Base-by-base conservation (phyloP, 768 basidiomycete genomes). In the Lentinula sp. region DNA sequence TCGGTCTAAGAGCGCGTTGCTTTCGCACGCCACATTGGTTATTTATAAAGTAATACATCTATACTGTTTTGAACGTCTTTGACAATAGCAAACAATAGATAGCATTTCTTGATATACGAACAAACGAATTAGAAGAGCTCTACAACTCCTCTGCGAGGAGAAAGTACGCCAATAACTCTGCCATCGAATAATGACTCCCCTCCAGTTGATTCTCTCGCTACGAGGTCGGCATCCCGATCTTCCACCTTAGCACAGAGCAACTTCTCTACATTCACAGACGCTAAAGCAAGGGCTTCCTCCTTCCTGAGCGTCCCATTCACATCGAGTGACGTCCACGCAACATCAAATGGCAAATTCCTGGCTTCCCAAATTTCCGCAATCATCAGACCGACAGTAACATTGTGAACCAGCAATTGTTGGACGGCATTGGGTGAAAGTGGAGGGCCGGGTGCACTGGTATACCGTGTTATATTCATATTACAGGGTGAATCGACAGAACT, bases 261-360 rank as follows among this genome's bases (percentile, higher is more conserved):
- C 59, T 64, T 76, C 56, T 77, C 72, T 5, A 84, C 55, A 66
- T 83, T 82, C 2, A 73, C 72, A 1, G 81, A 79, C 11, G 78
- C 82, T 28, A 84, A 67, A 4, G 79, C 78, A 37, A 82, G 61
- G 9, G 77, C 80, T 56, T 80, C 67, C 59, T 76, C 73, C 62
- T 72, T 75, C 28, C 75, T 71, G 11, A 84, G 67, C 11, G 66
- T 66, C 6, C 75, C 75, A 2, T 74, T 76, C 23, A 74, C 69
- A 66, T 79, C 79, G 23, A 81, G 75, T 0, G 79, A 75, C 48
- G 78, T 75, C 93, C 94, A 95, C 46, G 84, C 89, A 34, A 85
- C 73, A 64, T 96, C 93, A 65, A 93, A 90, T 15, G 88, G 83
- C 9, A 88, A 79, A 68, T 88, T 92, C 28, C 90, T 83, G 6